phyloP scores from a whole-genome alignment of 1,284 basidiomycete genomes.

The Microstroma glucosiphilum region DNA sequence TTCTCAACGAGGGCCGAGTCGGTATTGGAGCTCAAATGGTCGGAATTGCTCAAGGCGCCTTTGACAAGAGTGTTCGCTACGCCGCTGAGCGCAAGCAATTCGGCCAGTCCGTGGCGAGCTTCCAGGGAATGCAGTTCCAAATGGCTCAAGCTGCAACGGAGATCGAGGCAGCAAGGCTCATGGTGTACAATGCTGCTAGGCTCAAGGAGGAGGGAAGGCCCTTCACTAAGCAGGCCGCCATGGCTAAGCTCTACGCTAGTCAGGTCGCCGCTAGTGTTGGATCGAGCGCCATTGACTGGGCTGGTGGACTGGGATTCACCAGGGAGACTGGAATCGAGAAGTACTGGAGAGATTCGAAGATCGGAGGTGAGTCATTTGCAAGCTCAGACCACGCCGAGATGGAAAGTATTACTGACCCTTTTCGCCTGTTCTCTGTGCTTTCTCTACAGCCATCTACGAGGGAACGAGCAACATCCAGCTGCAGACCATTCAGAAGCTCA shows the following conservation, averaged over 20 bases:
- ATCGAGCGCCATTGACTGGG: constrained; percentile 91
- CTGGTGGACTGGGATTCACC: constrained; percentile 90
- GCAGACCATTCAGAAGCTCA: constrained; percentile 79
- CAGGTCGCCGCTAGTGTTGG: constrained; percentile 81
- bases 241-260: constrained; percentile 80
- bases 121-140: constrained; percentile 91
- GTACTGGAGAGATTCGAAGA: constrained; percentile 71
- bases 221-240: constrained; percentile 90
- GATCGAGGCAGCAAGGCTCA: constrained; percentile 81
- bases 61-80: constrained; percentile 84
- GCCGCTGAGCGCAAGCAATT: constrained; percentile 91
- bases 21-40: constrained; percentile 81
- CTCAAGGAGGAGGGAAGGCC: constrained; percentile 85
- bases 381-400: neutral
- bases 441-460: constrained; percentile 70
- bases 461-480: constrained; percentile 89
- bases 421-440: constrained; percentile 52
- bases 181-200: constrained; percentile 95
- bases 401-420: neutral
- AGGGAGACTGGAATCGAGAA: constrained; percentile 78
- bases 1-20: constrained; percentile 92
- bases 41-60: constrained; percentile 93
- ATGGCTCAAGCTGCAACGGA: constrained; percentile 77
- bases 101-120: constrained; percentile 75
- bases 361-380: constrained; percentile 22